These are phyloP conservation scores for Acanthamoeba polyphaga DNA, from an alignment of 208 protist species.

Conservation along the genomic window DNA sequence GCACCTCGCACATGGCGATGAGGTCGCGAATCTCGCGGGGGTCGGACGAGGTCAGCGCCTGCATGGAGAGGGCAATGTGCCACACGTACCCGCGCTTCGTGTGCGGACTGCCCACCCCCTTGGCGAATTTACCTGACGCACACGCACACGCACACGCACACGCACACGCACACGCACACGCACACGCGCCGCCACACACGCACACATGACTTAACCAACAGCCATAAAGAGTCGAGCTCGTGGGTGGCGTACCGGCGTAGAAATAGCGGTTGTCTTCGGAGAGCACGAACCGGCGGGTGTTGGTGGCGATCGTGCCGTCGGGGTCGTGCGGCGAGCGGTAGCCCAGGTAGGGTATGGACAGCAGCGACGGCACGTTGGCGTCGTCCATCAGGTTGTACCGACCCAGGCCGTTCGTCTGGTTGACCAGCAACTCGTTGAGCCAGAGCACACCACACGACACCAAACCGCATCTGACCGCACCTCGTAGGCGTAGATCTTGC, in stretches of 20 bases:
- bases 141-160: slow-evolving; percentile 30
- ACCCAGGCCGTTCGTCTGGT: slow-evolving; percentile 77
- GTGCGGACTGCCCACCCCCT: slow-evolving; percentile 3
- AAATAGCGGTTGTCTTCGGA: slow-evolving; percentile 52
- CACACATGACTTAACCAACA: no score
- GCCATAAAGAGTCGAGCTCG: no score
- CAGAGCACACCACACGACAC: not conserved
- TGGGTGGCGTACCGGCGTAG: slow-evolving; percentile 4
- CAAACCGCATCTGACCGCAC: not conserved
- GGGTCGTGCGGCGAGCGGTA: slow-evolving; percentile 41
- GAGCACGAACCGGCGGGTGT: slow-evolving; percentile 66
- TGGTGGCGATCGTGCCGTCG: slow-evolving; percentile 7
- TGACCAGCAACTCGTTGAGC: not conserved
- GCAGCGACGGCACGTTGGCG: slow-evolving; percentile 81
- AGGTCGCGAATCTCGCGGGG: slow-evolving; percentile 16
- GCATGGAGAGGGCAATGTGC: slow-evolving; percentile 81
- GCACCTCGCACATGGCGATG: slow-evolving; percentile 33
- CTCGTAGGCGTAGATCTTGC: slow-evolving; percentile 83
- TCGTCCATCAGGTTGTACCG: slow-evolving; percentile 82
- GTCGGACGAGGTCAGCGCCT: slow-evolving; percentile 78
- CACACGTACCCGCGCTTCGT: slow-evolving; percentile 68
- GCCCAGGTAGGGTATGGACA: slow-evolving; percentile 81
- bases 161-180: not conserved
- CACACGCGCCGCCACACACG: no score
- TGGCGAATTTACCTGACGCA: not conserved